Evolutionary conservation across 495 filamentous ascomycete species (phyloP), one percentile per base, ranked within the genome.

Genomic region (Trichoderma orchidacearum): DNA sequence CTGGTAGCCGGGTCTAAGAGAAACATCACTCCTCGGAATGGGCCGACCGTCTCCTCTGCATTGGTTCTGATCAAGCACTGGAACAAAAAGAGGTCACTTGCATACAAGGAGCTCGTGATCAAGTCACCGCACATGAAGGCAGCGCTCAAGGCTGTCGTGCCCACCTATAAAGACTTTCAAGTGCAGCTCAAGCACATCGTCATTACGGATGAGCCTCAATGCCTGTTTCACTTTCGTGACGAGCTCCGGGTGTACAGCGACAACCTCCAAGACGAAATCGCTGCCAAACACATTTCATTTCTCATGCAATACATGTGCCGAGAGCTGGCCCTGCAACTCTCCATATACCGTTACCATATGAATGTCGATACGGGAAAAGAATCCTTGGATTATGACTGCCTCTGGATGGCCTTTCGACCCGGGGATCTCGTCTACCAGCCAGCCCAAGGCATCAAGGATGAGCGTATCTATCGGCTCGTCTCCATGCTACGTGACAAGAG

Each of bases 401-500:
- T 62, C 8, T 62, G 60, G 60, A 62, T 59, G 57, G 57, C 48
- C 12, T 62, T 57, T 36, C 53, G 34, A 7, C 60, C 57, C 0
- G 57, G 57, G 12, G 57, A 54, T 50, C 53, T 36, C 17, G 51
- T 62, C 13, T 61, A 61, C 31, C 13, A 28, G 18, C 35, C 41
- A 15, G 34, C 34, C 34, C 11, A 36, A 36, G 12, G 34, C 34
- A 3, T 13, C 34, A 15, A 36, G n/a, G 34, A 36, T 36, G 34
- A 36, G 12, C 5, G 34, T 7, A 36, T 36, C 34, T 36, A 36
- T 36, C 34, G 34, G 34, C 45, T 51, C 21, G 17, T 25, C 25
- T 51, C 45, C 5, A 51, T 81, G 51, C 83, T 85, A 61, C 72
- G 82, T 55, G 71, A 76, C 28, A 61, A 58, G 28, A 82, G 84